Evolutionary conservation across 495 filamentous ascomycete species (phyloP), one percentile per base, ranked within the genome.

Genomic region (Xylaria nigripes): DNA sequence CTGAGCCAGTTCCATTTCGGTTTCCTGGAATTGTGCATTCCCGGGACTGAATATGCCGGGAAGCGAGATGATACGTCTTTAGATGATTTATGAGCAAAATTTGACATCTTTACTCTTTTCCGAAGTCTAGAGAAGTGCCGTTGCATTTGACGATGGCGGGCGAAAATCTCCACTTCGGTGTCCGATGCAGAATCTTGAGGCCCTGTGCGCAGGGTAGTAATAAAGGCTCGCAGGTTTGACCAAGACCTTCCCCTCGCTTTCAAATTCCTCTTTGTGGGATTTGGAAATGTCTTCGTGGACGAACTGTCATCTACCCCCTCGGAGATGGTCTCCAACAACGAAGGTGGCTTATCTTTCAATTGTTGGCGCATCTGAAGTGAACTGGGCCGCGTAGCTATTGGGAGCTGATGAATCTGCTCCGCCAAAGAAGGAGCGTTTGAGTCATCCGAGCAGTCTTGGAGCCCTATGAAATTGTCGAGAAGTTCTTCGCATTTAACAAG

Each of bases 351-450:
- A 15, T 44, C 27, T 38, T 50, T 45, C 6, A 48, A 23, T 42
- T 16, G 16, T 34, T 48, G 19, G 10, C 53, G 46, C 46, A 55
- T 24, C 46, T 55, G 45, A 12, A 55, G 53, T 9, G 53, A 50
- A 38, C 46, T 55, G 53, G 21, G 53, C 23, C 50, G 48, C 21
- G 43, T 55, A 23, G 53, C 45, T 49, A 55, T 55, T 22, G 53
- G 53, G 22, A 55, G 53, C 22, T 45, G 15, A 21, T 55, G 36
- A 6, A 55, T 55, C 27, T 21, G 41, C 19, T 38, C 18, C 15
- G 32, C 23, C 18, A 55, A 27, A 0, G 29, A 49, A 12, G 22
- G 27, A 22, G 32, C 16, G 24, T 8, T 46, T 10, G 32, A 23
- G 23, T 7, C 10, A 27, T 45, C 47, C n/a, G 48, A 41, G 13